Evolutionary conservation across 1,284 basidiomycete genomes (phyloP).

Genomic region (Puccinia novopanici): DNA sequence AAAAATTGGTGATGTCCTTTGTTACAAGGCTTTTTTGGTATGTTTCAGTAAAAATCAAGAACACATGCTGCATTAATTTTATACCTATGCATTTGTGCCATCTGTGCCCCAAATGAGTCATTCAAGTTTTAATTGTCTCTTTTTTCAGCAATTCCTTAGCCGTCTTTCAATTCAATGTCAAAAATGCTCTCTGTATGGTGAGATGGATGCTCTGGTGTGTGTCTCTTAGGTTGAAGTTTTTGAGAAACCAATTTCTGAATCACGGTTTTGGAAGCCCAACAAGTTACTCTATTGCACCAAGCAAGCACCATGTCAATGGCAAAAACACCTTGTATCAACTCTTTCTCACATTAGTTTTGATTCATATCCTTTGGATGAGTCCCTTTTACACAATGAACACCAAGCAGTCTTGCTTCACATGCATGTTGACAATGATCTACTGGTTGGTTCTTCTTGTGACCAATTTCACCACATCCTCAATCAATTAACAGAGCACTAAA

Average conservation of each 20-base stretch:
- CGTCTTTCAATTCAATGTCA: constrained; percentile 25
- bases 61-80: constrained; percentile 14
- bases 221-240: constrained; percentile 18
- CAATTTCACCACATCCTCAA: neutral
- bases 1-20: neutral
- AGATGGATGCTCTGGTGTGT: constrained; percentile 11
- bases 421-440: constrained; percentile 21
- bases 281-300: constrained; percentile 29
- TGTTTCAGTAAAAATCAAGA: constrained; percentile 29
- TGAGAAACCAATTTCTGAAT: neutral
- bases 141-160: neutral
- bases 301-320: constrained; percentile 13
- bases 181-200: constrained; percentile 21
- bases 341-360: neutral
- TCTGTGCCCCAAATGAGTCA: constrained; percentile 5
- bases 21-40: constrained; percentile 26
- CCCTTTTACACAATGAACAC: neutral
- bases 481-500: neutral
- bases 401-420: neutral
- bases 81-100: constrained; percentile 11
- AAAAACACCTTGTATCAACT: neutral
- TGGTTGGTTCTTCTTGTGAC: neutral
- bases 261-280: constrained; percentile 14
- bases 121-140: constrained; percentile 11
- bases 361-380: neutral